Evolutionary conservation across 1,284 basidiomycete species (phyloP), one percentile per base, ranked within the genome.

Genomic region (Fomitopsis pinicola): DNA sequence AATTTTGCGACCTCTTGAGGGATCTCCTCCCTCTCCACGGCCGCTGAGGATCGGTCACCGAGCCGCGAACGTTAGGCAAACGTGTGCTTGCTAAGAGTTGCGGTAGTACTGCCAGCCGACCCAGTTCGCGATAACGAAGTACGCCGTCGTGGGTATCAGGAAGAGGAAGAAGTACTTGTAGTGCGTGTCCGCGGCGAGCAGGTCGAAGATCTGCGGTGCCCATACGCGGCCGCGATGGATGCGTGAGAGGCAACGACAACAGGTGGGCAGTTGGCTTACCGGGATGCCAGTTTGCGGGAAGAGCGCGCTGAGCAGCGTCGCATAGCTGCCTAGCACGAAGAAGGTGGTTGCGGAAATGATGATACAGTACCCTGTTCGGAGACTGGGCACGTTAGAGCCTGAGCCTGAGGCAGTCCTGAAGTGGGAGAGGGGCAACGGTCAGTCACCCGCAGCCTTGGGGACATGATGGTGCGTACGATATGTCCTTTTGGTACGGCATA

Each of bases 121-220:
- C 95, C 95, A 98, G 70, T 97, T 97, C 46, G 94, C 92, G 69
- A 98, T 97, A 57, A 94, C 90, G 73, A 94, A 95, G 76, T 93
- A 95, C 38, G 89, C 81, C 15, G 81, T 86, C 17, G 89, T 89
- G 26, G 95, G 94, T 55, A 97, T 81, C 54, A 95, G 80, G 46
- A 97, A 76, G 14, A 95, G 76, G 14, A 80, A 70, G 66, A 96
- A 86, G 75, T 96, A 97, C 76, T 95, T 95, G 85, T 96, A 96
- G 72, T 96, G 92, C 17, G 78, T 83, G 75, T 96, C 94, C 30
- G 74, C 69, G 3, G 83, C 85, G 7, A 94, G 75, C 50, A 74
- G 69, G 70, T 89, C 85, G 61, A 92, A 76, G 42, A 85, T 55
- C 90, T 92, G 71, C 63, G 48, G 22, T 28, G 40, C 62, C 48